These are phyloP conservation scores for Insectozyma bohioensis DNA, from an alignment of 1,139 yeast genomes.

Conservation along the genomic window DNA sequence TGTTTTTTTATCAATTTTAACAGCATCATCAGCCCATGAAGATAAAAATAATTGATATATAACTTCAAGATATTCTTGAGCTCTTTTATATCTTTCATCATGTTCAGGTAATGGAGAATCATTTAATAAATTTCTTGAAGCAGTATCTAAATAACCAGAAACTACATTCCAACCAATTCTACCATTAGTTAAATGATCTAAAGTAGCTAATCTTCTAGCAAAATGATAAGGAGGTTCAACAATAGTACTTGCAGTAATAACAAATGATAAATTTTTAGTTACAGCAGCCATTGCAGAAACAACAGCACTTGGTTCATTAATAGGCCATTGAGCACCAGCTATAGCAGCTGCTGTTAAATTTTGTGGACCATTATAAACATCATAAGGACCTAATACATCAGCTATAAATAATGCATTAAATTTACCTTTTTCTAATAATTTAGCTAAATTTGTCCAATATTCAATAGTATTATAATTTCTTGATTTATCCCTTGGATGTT, in stretches of 20 bases:
- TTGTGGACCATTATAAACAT: slow-evolving; percentile 39
- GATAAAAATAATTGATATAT: slow-evolving; percentile 39
- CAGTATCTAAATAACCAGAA: slow-evolving; percentile 40
- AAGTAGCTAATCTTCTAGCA: slow-evolving; percentile 42
- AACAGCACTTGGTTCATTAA: slow-evolving; percentile 41
- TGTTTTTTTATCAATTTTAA: slow-evolving; percentile 22
- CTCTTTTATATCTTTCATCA: slow-evolving; percentile 39
- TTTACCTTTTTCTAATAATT: slow-evolving; percentile 43
- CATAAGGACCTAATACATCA: slow-evolving; percentile 44
- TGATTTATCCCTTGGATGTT: slow-evolving; percentile 39
- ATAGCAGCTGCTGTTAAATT: slow-evolving; percentile 34
- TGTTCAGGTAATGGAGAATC: slow-evolving; percentile 37
- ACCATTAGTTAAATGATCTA: slow-evolving; percentile 44
- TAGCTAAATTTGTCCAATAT: slow-evolving; percentile 46
- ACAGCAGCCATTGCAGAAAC: slow-evolving; percentile 43
- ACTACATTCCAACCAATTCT: slow-evolving; percentile 49
- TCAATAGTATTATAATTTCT: slow-evolving; percentile 35
- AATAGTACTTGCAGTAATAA: slow-evolving; percentile 42
- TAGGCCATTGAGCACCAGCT: slow-evolving; percentile 44
- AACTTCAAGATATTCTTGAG: slow-evolving; percentile 43
- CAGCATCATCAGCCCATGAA: slow-evolving; percentile 48
- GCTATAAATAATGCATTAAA: slow-evolving; percentile 46
- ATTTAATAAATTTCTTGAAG: slow-evolving; percentile 38
- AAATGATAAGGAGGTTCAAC: slow-evolving; percentile 47
- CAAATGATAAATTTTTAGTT: slow-evolving; percentile 39